phyloP scores from a whole-genome alignment of 805 yeast species.

The Candida nemodendra region DNA sequence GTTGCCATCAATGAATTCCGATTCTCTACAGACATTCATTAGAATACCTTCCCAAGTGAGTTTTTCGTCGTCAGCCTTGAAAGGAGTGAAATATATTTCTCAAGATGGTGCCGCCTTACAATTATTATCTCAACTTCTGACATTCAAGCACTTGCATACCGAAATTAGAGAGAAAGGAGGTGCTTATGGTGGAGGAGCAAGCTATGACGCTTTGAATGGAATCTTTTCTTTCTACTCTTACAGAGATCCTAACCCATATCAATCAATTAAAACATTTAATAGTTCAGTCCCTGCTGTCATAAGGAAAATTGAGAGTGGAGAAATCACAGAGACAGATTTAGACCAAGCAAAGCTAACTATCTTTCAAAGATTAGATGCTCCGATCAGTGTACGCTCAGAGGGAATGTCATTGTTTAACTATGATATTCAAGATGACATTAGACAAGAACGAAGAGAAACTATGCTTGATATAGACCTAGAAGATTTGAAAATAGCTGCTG shows the following conservation, averaged over 20 bases:
- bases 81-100: conserved; percentile 65
- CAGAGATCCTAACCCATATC: conserved; percentile 85
- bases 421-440: conserved; percentile 74
- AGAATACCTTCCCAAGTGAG: conserved; percentile 86
- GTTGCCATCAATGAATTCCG: background rate
- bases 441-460: conserved; percentile 74
- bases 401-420: conserved; percentile 65
- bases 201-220: conserved; percentile 80
- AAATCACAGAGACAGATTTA: conserved; percentile 53
- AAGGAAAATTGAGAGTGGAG: conserved; percentile 22
- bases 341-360: conserved; percentile 89
- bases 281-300: conserved; percentile 49
- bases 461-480: conserved; percentile 62
- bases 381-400: conserved; percentile 75
- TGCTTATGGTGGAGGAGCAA: conserved; percentile 96
- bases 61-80: conserved; percentile 66
- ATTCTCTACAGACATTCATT: conserved; percentile 43
- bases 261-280: conserved; percentile 61
- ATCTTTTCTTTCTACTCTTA: conserved; percentile 81
- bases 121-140: conserved; percentile 73
- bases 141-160: conserved; percentile 81
- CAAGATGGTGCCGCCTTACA: conserved; percentile 85
- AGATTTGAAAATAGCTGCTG: conserved; percentile 43
- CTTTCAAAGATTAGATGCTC: conserved; percentile 91
- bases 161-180: conserved; percentile 95